These are phyloP conservation scores for Colletotrichum gloeosporioides DNA, from an alignment of 2,329 filamentous ascomycete genomes.

Conservation along the genomic window DNA sequence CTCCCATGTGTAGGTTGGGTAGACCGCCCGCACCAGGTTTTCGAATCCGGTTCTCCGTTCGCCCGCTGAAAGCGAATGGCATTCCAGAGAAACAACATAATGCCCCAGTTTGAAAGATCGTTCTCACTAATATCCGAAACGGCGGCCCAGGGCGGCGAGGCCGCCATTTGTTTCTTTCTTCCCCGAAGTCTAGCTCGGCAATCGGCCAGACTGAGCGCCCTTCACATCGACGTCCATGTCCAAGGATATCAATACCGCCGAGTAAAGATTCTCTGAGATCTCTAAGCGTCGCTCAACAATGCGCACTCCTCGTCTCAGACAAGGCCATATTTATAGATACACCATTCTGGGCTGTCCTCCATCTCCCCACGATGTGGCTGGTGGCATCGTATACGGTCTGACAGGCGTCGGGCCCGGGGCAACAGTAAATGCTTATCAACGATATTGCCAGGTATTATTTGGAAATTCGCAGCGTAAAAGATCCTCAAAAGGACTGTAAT, in stretches of 20 bases:
- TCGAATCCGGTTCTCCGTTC: not conserved
- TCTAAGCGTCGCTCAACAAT: not conserved
- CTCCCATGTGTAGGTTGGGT: not conserved
- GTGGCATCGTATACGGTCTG: rapidly evolving
- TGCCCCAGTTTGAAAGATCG: not conserved
- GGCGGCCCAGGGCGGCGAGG: not conserved
- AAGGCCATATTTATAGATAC: too few species aligned
- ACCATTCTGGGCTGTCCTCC: rapidly evolving
- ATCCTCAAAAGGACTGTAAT: not conserved
- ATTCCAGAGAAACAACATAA: not conserved
- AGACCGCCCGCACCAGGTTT: not conserved
- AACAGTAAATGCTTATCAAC: not conserved
- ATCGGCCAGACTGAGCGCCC: not conserved
- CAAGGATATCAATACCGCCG: too few species aligned
- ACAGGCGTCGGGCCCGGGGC: not conserved
- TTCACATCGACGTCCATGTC: not conserved
- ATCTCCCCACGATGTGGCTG: not conserved
- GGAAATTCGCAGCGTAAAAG: not conserved
- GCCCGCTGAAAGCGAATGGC: not conserved
- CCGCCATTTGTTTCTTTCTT: not conserved
- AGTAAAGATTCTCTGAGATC: not conserved
- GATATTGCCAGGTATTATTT: not conserved
- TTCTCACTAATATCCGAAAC: not conserved
- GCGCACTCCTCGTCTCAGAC: too few species aligned
- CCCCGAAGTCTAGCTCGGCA: not conserved